Evolutionary conservation across 2,329 filamentous ascomycete genomes (phyloP), one percentile per base, ranked within the genome.

Genomic region (Elsinoe perseae): DNA sequence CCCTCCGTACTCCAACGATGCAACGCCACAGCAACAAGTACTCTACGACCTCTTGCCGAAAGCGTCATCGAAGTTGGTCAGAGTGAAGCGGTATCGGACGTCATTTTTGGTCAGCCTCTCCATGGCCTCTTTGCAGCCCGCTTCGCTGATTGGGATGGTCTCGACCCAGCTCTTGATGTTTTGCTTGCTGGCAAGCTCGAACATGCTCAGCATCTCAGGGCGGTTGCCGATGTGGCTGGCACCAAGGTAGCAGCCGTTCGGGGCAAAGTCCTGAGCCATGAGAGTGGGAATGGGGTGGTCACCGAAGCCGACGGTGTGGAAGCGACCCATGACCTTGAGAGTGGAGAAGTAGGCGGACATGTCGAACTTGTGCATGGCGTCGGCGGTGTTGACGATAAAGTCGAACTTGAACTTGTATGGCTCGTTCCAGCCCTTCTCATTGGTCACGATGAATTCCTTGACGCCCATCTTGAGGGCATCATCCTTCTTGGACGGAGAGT

Each of bases 321-420:
- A 93, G 67, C 79, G 80, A 58, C 86, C 87, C 73, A 90, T 87
- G 57, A 92, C 84, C 72, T 92, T 89, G 68, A 95, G 80, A 64
- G 90, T 80, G 59, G 80, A 81, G 65, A 95, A 81, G 75, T 93
- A 95, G 61, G 84, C 79, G 54, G 73, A 71, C 28, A 89, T 74
- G 66, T 88, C 81, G 72, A 89, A 88, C 53, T 83, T 80, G 65
- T 82, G 76, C 53, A 81, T 84, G 32, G 79, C 82, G 66, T 82
- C 87, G 63, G 87, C 85, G 6, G 82, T 85, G 77, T 86, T 88
- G 75, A 90, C 70, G 69, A 90, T 86, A 63, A 90, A 77, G 73
- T 90, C 87, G 64, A 90, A 89, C 1, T 80, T 82, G 68, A 75
- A 77, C 58, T 71, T 73, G 65, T 76, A 77, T 18, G 73, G 69